A percentile compares a stretch with the other conserved stretches of the same genome.
Conservation (phyloP, 805 yeast species). For the Yamadazyma scolyti region DNA sequence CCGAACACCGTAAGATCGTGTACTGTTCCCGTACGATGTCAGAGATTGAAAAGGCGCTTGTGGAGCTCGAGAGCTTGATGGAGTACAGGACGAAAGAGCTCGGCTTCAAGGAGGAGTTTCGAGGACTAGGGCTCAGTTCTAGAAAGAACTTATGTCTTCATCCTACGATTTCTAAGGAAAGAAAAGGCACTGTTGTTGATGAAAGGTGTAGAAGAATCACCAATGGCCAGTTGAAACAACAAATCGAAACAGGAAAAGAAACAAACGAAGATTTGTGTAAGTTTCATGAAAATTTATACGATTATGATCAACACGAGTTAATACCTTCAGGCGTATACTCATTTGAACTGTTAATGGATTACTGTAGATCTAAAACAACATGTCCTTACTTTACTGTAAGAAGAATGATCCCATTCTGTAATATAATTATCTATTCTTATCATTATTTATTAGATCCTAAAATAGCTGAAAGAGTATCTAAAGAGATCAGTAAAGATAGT, state of each 20-base stretch:
- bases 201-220: constrained; percentile 95
- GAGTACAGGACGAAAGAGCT: constrained; percentile 76
- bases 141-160: constrained; percentile 93
- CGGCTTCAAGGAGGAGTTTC: constrained; percentile 83
- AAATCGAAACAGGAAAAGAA: constrained; percentile 45
- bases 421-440: constrained; percentile 91
- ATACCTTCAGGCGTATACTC: constrained; percentile 94
- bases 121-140: constrained; percentile 91
- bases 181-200: constrained; percentile 90
- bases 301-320: constrained; percentile 80
- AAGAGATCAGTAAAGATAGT: constrained; percentile 85
- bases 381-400: constrained; percentile 98
- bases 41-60: constrained; percentile 94
- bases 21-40: constrained; percentile 99
- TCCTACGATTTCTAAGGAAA: constrained; percentile 80
- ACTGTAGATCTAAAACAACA: constrained; percentile 74
- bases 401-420: constrained; percentile 94
- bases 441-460: constrained; percentile 96
- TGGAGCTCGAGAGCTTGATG: constrained; percentile 87
- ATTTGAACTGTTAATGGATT: constrained; percentile 74
- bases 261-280: constrained; percentile 71
- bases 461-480: constrained; percentile 92
- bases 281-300: constrained; percentile 86
- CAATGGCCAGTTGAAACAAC: constrained; percentile 77
- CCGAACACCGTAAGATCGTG: constrained; percentile 89